These are phyloP conservation scores for Aspergillus affinis DNA, from an alignment of 495 filamentous ascomycete species.

Conservation along the genomic window DNA sequence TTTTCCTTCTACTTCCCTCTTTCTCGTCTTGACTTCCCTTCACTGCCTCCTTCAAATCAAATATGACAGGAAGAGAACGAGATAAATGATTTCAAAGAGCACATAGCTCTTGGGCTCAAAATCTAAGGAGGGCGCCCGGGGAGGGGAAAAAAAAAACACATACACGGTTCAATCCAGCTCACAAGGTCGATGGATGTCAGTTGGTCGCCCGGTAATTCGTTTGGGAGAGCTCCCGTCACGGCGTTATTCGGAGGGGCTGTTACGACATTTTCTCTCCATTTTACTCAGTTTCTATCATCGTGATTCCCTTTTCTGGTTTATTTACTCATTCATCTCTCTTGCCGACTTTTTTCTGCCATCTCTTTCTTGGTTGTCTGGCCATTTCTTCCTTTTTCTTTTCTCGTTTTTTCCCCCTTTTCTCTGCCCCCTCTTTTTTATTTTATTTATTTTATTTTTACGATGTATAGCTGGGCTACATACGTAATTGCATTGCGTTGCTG, in stretches of 20 bases:
- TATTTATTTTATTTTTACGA: not conserved
- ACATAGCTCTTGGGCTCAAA: not conserved
- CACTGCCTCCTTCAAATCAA: not conserved
- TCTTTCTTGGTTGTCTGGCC: too few relatives aligned
- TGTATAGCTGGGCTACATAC: slow-evolving; percentile 4
- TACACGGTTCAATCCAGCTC: not conserved
- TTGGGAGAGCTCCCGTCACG: not conserved
- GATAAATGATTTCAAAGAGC: not conserved
- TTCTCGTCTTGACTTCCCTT: too few relatives aligned
- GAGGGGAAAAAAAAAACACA: not conserved
- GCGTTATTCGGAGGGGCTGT: not conserved
- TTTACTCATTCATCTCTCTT: too few relatives aligned
- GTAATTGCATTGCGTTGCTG: not conserved
- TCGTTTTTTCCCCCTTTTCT: not conserved
- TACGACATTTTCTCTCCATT: not conserved
- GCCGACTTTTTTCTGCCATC: too few relatives aligned
- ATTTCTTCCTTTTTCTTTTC: not conserved
- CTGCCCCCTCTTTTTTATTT: not conserved
- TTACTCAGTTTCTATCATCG: not conserved
- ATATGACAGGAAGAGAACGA: not conserved
- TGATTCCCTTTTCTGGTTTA: not conserved
- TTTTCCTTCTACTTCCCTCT: not conserved
- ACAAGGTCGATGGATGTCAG: not conserved
- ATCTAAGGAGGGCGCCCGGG: not conserved
- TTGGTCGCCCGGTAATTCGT: not conserved